Evolutionary conservation across 176 grass and related monocot species (phyloP), one percentile per base, ranked within the genome.

Genomic region (Bolboschoenus planiculmis): DNA sequence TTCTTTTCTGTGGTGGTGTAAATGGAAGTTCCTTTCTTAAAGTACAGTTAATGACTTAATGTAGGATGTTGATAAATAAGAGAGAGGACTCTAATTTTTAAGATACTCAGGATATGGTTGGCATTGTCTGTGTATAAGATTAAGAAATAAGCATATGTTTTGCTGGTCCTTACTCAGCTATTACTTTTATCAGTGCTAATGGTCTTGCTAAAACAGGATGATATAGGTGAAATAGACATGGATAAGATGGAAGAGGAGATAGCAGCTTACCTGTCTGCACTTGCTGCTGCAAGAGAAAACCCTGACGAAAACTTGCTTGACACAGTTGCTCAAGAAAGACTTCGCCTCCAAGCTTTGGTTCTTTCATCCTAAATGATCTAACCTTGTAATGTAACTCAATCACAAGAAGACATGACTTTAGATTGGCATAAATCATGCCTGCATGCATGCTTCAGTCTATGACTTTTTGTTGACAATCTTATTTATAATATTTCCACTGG

Each of bases 281-380:
- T 99, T 66, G 89, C 92, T 42, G 91, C 97, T 14, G 93, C 89
- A 0, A 99, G 88, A 89, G 93, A 90, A 47, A 99, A 96, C 68
- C 97, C 97, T 47, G 91, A 78, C 0, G 91, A 96, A 23, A 92
- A 93, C 9, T 93, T 86, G 70, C 50, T 96, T 77, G 83, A 87
- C 33, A 80, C 50, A 56, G 86, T 92, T 72, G 80, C 88, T 24
- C 89, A 93, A 13, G 97, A 88, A 56, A 99, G 96, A 70, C 59
- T 90, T 81, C 89, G 83, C 65, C 96, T 96, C 15, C 89, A 89
- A 78, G 91, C 91, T 20, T 84, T 93, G 78, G 84, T 96, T 39
- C 83, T 93, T 50, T 93, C 56, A 56, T 85, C 87, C 53, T 63
- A 65, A 64, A 37, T 29, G 30, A 13, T 60, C 43, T 33, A 51